These are phyloP conservation scores for Alternaria ventricosa DNA, from an alignment of 2,329 filamentous ascomycete genomes.

Conservation along the genomic window DNA sequence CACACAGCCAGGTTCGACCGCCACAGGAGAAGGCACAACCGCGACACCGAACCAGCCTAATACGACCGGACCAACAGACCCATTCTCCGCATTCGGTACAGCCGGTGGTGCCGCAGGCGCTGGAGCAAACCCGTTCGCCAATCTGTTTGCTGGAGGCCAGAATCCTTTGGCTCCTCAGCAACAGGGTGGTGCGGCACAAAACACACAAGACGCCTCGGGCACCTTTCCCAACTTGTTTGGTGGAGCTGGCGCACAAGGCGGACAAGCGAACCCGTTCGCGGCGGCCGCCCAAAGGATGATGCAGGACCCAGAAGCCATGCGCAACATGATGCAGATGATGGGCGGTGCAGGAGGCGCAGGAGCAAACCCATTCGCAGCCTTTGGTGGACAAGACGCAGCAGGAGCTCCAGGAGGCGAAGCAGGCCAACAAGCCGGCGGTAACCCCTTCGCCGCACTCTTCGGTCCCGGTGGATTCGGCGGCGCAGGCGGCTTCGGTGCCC, in stretches of 20 bases:
- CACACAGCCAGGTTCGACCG: slow-evolving; percentile 46
- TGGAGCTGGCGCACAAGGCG: slow-evolving; percentile 35
- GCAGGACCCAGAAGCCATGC: slow-evolving; percentile 65
- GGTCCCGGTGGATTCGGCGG: slow-evolving; percentile 53
- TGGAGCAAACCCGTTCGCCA: slow-evolving; percentile 64
- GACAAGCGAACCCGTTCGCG: slow-evolving; percentile 58
- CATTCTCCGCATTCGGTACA: slow-evolving; percentile 55
- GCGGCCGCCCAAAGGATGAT: slow-evolving; percentile 56
- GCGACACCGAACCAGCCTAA: slow-evolving; percentile 48
- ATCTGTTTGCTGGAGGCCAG: slow-evolving; percentile 57
- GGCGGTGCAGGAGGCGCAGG: slow-evolving; percentile 54
- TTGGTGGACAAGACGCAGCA: slow-evolving; percentile 52
- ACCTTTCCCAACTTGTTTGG: slow-evolving; percentile 62
- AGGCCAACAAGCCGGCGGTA: slow-evolving; percentile 32
- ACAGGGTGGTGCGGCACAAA: slow-evolving; percentile 23
- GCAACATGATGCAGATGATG: slow-evolving; percentile 60
- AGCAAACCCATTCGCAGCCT: slow-evolving; percentile 49
- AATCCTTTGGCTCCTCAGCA: slow-evolving; percentile 45
- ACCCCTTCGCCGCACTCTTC: slow-evolving; percentile 53
- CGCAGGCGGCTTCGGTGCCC: slow-evolving; percentile 44
- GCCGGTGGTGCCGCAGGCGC: slow-evolving; percentile 35
- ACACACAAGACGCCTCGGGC: slow-evolving; percentile 33
- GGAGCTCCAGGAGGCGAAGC: slow-evolving; percentile 40
- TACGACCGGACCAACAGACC: slow-evolving; percentile 50
- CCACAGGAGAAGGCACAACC: slow-evolving; percentile 40